Evolutionary conservation across 768 basidiomycete genomes (phyloP), one percentile per base, ranked within the genome.

Genomic region (Mycena olivaceomarginata): DNA sequence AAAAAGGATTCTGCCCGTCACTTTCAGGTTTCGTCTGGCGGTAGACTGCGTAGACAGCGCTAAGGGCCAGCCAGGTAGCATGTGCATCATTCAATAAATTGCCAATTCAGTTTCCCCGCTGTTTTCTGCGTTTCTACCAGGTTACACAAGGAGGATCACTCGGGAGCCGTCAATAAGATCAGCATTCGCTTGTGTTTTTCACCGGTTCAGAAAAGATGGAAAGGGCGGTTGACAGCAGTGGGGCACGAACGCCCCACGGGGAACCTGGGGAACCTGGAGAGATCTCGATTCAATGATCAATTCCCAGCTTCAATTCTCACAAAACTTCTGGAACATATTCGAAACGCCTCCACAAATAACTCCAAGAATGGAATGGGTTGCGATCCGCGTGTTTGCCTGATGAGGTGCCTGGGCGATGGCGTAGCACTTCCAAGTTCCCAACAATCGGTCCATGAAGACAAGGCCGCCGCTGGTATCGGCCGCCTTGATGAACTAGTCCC

Each of bases 321-420:
- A 15, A 45, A 45, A 48, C 18, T 7, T 5, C 51, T n/a, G 20
- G 48, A 53, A 18, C 20, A 40, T 7, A 43, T 22, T 18, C 25
- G 56, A 9, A 56, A 56, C 56, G 11, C 22, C 2, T 12, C 25
- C n/a, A 31, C 25, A 39, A 63, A 41, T 25, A 12, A 15, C 10
- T 20, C 63, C 63, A 22, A 65, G 22, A 43, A 15, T 8, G 63
- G 22, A 43, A 15, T 8, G 63, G 63, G 1, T 10, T 63, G 63
- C 63, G 63, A 65, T 45, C 63, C 63, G 63, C 63, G 63, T 65
- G 63, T 65, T 43, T 48, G 7, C 18, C 46, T 13, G 46, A 13
- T 48, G 46, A 48, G 20, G 51, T 53, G 51, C 51, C 51, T 53
- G 15, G 43, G 10, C 43, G 43, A 45, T 45, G 43, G 10, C 31